Conservation (phyloP, 805 yeast species). For the Saturnispora sekii region DNA sequence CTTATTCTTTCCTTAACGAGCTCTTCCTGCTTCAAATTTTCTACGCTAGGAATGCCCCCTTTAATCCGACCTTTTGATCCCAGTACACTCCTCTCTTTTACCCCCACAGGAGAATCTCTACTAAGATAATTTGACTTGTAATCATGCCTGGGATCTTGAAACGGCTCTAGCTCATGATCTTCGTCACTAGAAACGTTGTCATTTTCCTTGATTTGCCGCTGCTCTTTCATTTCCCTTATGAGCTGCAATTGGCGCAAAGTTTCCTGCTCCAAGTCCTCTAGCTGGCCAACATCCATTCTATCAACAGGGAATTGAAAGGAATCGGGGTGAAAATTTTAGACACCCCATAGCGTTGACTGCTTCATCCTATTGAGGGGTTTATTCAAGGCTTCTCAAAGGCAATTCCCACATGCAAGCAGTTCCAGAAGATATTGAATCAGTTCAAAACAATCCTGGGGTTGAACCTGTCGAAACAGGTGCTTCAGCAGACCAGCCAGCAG, state of each 20-base stretch:
- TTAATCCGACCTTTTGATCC: slow-evolving; percentile 2
- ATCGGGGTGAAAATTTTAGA: not conserved
- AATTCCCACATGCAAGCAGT: not conserved
- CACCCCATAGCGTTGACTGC: no score
- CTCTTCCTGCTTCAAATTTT: not conserved
- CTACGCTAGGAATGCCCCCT: not conserved
- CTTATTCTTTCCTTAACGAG: not conserved
- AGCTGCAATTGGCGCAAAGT: slow-evolving; percentile 16
- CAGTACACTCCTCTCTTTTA: not conserved
- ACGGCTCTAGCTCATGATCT: slow-evolving; percentile 9
- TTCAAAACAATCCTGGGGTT: not conserved
- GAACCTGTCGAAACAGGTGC: not conserved
- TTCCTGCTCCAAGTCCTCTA: slow-evolving; percentile 20
- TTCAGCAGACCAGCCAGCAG: not conserved
- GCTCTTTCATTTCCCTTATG: slow-evolving; percentile 15
- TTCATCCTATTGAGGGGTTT: not conserved
- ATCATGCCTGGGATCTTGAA: slow-evolving; percentile 19
- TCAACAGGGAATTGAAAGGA: not conserved
- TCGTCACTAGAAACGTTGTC: slow-evolving; percentile 21
- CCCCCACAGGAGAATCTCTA: not conserved
- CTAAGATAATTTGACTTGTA: not conserved
- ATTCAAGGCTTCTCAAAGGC: not conserved
- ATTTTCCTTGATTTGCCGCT: slow-evolving; percentile 12
- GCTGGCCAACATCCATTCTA: not conserved
- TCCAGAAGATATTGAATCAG: not conserved